Evolutionary conservation across 2,329 filamentous ascomycete genomes (phyloP), one percentile per base, ranked within the genome.

Genomic region (Botryotinia convoluta): DNA sequence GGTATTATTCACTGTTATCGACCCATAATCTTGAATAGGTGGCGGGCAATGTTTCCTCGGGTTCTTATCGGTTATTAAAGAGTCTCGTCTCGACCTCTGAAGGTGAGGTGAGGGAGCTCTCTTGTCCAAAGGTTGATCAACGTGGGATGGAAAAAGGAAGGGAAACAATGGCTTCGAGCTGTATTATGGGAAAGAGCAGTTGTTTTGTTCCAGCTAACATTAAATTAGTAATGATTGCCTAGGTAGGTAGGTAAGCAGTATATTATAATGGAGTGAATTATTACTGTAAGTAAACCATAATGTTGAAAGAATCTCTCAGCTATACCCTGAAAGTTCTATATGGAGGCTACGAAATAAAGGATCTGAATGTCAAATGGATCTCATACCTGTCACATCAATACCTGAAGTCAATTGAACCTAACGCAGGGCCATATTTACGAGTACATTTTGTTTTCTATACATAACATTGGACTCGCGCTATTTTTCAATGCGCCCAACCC

Each of bases 381-480:
- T 62, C 42, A 61, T 62, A 70, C 68, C 54, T 62, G 10, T 44
- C 51, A 61, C 9, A n/a, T 45, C 22, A 62, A 44, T 45, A 22
- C 54, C 54, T 45, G n/a, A 37, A 26, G 20, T 35, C 39, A 35
- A 44, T 22, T 69, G 22, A 42, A 16, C 20, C 10, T 59, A 54
- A 48, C 37, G 32, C 12, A 48, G 39, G 69, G 63, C 51, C 65
- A 74, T 75, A 70, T 78, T 77, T 75, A 80, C 45, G 64, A 77
- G 73, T 80, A 79, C 74, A 80, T 79, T 79, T 77, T 75, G 10
- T 78, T 76, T 71, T 75, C 75, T 73, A 76, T 71, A 79, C 70
- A 78, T 73, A 68, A 67, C 32, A 16, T 42, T 10, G 68, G 63
- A 71, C 72, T 72, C 71, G 73, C 75, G 76, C 69, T 69, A 75